Percentiles rank a stretch among this genome's conserved stretches.
These are phyloP conservation scores for Nakataea oryzae DNA, from an alignment of 2,329 filamentous ascomycete species.

Conservation along the genomic window DNA sequence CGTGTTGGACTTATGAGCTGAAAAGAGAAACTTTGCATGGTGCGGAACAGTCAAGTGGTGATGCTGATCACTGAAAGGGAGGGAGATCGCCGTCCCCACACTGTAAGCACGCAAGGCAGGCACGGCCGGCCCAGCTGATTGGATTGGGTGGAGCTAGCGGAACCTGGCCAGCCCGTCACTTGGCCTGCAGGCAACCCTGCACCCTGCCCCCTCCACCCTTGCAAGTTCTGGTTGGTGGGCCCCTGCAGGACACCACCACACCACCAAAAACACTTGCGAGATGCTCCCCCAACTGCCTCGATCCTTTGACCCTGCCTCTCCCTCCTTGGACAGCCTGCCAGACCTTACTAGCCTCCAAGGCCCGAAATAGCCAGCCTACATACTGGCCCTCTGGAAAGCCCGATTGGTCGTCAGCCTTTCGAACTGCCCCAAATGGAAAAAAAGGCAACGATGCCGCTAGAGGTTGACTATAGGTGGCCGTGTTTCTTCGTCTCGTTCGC, in stretches of 20 bases:
- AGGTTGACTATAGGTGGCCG: not conserved
- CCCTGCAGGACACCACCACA: not conserved
- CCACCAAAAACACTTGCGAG: not conserved
- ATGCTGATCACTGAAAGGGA: not conserved
- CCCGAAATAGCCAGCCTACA: no score
- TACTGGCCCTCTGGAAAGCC: no score
- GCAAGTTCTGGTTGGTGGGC: not conserved
- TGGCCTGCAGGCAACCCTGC: not conserved
- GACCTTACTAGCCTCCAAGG: not conserved
- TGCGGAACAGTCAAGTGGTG: not conserved
- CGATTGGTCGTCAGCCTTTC: no score
- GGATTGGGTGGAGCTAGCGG: not conserved
- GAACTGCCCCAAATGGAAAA: no score
- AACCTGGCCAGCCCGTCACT: no score
- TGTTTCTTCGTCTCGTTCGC: not conserved
- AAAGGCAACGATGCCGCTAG: not conserved
- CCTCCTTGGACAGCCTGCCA: no score
- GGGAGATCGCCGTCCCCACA: no score
- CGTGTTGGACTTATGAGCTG: not conserved
- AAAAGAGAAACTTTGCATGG: not conserved
- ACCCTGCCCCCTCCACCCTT: not conserved
- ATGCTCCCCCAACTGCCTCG: not conserved
- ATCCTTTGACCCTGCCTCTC: no score
- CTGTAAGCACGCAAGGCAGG: no score
- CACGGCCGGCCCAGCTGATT: not conserved